Percentiles rank a stretch among this genome's conserved stretches.
These are phyloP conservation scores for Avena eriantha DNA, from an alignment of 176 grass and related monocot genomes.

Conservation along the genomic window DNA sequence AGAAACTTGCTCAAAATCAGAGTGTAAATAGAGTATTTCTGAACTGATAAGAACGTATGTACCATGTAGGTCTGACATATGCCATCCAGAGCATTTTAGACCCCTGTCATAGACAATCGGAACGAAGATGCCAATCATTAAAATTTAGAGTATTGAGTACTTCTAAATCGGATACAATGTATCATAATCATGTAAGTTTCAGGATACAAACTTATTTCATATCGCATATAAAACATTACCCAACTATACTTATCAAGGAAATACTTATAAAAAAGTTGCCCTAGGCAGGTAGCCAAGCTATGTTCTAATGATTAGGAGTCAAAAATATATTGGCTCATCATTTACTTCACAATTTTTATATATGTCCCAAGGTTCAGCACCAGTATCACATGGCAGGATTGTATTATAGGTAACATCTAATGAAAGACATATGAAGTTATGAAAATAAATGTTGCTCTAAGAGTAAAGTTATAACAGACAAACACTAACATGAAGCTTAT, in stretches of 20 bases:
- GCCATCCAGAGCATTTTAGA: background rate
- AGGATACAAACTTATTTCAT: background rate
- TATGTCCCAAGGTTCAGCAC: background rate
- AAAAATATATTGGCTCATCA: background rate
- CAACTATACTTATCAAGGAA: background rate
- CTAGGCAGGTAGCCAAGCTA: background rate
- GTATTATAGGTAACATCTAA: background rate
- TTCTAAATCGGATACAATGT: background rate
- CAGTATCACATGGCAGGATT: background rate
- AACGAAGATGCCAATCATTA: background rate
- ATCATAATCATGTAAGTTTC: background rate
- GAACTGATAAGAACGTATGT: slow-evolving; percentile 1
- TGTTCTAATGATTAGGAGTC: background rate
- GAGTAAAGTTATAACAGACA: no score
- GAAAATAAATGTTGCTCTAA: no score
- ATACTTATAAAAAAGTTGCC: background rate
- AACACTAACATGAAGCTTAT: no score
- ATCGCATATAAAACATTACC: background rate
- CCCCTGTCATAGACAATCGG: background rate
- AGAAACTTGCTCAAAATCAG: slow-evolving; percentile 3
- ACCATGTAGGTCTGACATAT: background rate
- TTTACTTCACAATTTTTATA: background rate
- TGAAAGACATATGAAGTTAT: background rate
- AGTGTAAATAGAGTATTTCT: background rate
- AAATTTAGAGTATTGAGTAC: background rate